Evolutionary conservation across 1,139 yeast species (phyloP).

Genomic region (Arxiozyma slooffiae): DNA sequence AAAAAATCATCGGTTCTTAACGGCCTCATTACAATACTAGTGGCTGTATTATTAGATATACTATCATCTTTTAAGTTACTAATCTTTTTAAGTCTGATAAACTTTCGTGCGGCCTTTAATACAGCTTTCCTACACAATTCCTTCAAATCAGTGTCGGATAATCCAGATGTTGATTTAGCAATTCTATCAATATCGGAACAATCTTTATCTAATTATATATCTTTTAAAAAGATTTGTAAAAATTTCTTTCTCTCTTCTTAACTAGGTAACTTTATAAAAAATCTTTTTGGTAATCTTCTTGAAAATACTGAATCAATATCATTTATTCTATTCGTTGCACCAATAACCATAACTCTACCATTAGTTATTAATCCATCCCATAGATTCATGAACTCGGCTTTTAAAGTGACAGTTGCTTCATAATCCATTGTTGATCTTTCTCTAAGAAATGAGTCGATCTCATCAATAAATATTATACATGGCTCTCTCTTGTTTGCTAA

Average conservation of each 20-base stretch:
- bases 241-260: constrained; percentile 61
- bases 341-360: constrained; percentile 78
- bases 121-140: constrained; percentile 94
- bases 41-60: constrained; percentile 1
- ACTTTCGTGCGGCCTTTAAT: constrained; percentile 78
- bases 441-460: constrained; percentile 86
- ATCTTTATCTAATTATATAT: constrained; percentile 46
- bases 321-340: constrained; percentile 87
- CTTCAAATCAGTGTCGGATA: constrained; percentile 84
- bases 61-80: constrained; percentile 9
- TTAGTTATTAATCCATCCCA: constrained; percentile 85
- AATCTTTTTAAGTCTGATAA: constrained; percentile 39
- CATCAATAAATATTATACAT: constrained; percentile 90
- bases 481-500: constrained; percentile 87
- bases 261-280: constrained; percentile 69
- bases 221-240: constrained; percentile 53
- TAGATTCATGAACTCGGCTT: constrained; percentile 94
- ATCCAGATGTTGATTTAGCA: constrained; percentile 58
- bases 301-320: constrained; percentile 90
- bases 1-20: constrained; percentile 24
- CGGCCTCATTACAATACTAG: constrained; percentile 20
- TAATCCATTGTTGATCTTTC: constrained; percentile 82
- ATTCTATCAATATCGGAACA: constrained; percentile 54
- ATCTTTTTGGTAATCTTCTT: constrained; percentile 87
- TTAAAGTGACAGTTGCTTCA: constrained; percentile 89